These are phyloP conservation scores for Malus hybrid DNA, from an alignment of 331 rosid genomes.

Conservation along the genomic window DNA sequence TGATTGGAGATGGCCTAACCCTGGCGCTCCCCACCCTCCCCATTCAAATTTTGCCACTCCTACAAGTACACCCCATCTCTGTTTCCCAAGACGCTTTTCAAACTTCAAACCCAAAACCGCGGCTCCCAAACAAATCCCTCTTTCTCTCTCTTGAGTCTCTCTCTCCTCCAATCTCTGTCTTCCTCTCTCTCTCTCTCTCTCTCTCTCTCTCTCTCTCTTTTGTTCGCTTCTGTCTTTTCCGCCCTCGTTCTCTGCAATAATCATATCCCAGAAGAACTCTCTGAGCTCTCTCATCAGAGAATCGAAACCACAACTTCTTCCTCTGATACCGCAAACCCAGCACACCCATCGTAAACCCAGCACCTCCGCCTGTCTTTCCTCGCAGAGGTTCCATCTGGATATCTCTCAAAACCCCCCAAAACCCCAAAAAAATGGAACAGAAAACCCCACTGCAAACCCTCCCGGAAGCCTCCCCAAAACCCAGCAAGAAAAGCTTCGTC, in stretches of 20 bases:
- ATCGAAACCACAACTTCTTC: background rate
- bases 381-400: slow-evolving; percentile 19
- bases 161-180: too few relatives aligned
- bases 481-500: slow-evolving; percentile 58
- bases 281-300: background rate
- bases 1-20: too few relatives aligned
- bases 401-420: slow-evolving; percentile 10
- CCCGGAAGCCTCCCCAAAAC: slow-evolving; percentile 53
- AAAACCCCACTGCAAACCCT: slow-evolving; percentile 24
- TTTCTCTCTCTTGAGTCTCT: too few relatives aligned
- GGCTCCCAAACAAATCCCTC: background rate
- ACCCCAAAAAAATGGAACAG: slow-evolving; percentile 35
- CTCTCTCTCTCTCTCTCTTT: background rate
- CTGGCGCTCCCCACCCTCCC: background rate
- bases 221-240: background rate
- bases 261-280: slow-evolving; percentile 10
- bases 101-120: slow-evolving; percentile 28
- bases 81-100: slow-evolving; percentile 7
- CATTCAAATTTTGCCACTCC: background rate
- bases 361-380: background rate
- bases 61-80: background rate
- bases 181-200: too few relatives aligned
- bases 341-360: background rate
- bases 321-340: background rate
- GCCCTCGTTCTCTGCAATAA: background rate